These are phyloP conservation scores for Nemania abortiva DNA, from an alignment of 2,329 filamentous ascomycete species.

Conservation along the genomic window DNA sequence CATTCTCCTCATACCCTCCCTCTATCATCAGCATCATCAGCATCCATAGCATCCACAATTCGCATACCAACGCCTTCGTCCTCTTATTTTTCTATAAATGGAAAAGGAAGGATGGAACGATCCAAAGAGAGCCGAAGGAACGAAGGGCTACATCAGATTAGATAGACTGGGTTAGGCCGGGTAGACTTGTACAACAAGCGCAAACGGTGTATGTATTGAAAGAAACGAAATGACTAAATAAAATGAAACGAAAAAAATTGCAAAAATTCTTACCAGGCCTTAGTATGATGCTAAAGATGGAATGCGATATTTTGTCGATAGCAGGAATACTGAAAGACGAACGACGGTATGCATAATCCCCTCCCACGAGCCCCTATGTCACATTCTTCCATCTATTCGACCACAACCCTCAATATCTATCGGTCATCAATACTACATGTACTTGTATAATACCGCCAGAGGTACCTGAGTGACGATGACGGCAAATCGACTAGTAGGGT, in stretches of 20 bases:
- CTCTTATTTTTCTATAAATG: conserved; percentile 12
- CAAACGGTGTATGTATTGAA: conserved; percentile 7
- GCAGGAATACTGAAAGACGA: no score
- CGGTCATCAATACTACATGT: no score
- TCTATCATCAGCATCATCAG: conserved; percentile 11
- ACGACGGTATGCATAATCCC: no score
- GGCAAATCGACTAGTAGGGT: no score
- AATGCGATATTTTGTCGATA: no score
- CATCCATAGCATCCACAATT: conserved; percentile 27
- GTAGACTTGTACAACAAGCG: conserved; percentile 36
- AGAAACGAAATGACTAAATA: neutral
- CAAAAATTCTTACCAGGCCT: neutral
- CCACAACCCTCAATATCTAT: neutral
- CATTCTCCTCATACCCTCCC: conserved; percentile 7
- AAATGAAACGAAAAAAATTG: neutral
- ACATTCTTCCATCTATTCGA: no score
- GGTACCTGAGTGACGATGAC: no score
- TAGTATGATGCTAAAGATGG: neutral
- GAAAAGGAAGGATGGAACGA: neutral
- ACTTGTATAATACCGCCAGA: no score
- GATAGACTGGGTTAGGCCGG: conserved; percentile 30
- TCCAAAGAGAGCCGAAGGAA: conserved; percentile 1
- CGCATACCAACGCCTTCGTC: conserved; percentile 11
- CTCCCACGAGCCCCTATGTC: no score
- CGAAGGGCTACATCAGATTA: conserved; percentile 15